Evolutionary conservation across 169 alveolate genomes (phyloP).

Genomic region (Cryptosporidium sp.): DNA sequence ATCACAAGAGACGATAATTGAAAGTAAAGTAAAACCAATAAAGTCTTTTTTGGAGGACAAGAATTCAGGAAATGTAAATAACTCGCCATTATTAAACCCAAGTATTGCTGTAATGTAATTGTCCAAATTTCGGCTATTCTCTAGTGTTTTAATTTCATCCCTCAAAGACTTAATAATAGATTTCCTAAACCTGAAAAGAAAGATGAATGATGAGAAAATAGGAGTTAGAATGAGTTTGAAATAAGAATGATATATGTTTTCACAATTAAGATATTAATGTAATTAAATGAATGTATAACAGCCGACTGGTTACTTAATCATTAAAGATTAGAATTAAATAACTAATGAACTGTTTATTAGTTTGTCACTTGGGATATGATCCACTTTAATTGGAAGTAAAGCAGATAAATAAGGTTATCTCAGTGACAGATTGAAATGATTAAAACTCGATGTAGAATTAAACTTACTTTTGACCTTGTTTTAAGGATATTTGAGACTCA

Average conservation of each 20-base stretch:
- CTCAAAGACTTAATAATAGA: constrained; percentile 3
- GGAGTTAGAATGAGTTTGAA: background rate
- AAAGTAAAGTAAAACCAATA: constrained; percentile 1
- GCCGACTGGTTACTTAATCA: constrained; percentile 75
- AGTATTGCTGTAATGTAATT: background rate
- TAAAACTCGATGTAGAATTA: background rate
- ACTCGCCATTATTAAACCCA: background rate
- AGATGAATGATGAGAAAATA: background rate
- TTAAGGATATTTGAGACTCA: background rate
- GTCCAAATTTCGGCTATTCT: background rate
- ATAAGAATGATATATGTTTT: background rate
- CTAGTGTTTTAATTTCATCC: background rate
- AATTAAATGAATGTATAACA: constrained; percentile 8
- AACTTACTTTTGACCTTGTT: constrained; percentile 41
- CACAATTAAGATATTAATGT: background rate
- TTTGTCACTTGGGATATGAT: background rate
- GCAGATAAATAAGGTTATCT: background rate
- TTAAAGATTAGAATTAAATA: constrained; percentile 20
- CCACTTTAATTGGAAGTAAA: background rate
- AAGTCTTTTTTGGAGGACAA: background rate
- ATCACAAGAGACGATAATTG: constrained; percentile 9
- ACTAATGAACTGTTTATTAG: constrained; percentile 71
- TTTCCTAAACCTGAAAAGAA: constrained; percentile 14
- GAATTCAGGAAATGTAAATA: constrained; percentile 10
- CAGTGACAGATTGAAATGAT: background rate